Evolutionary conservation across 768 basidiomycete genomes (phyloP).

Genomic region (Boletus speciosus): DNA sequence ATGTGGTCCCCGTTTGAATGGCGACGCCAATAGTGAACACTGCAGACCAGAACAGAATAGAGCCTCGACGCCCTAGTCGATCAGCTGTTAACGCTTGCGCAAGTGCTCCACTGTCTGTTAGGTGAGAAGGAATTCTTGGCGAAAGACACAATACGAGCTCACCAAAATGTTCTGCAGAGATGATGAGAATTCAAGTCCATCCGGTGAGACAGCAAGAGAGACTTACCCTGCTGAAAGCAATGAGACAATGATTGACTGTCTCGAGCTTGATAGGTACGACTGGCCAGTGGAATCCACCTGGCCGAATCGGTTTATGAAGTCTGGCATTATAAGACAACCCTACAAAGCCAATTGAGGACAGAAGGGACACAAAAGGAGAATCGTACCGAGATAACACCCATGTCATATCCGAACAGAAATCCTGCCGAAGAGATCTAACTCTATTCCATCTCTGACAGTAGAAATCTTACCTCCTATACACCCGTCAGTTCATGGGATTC

Average conservation of each 20-base stretch:
- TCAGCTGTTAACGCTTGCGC: constrained; percentile 75
- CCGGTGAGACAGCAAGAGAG: background rate
- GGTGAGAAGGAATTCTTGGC: constrained; percentile 1
- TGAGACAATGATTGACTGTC: constrained; percentile 77
- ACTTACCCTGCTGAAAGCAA: constrained; percentile 67
- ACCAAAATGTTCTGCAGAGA: constrained; percentile 48
- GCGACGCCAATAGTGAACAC: constrained; percentile 70
- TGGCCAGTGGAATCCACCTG: constrained; percentile 45
- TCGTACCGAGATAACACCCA: constrained; percentile 68
- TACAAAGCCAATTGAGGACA: constrained; percentile 19
- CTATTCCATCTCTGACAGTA: background rate
- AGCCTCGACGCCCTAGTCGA: constrained; percentile 64
- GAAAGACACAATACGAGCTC: constrained; percentile 13
- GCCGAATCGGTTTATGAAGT: constrained; percentile 71
- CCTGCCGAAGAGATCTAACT: constrained; percentile 27
- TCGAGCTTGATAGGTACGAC: constrained; percentile 51
- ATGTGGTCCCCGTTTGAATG: constrained; percentile 63
- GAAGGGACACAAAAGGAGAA: background rate
- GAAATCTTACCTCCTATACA: constrained; percentile 20
- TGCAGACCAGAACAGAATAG: constrained; percentile 71
- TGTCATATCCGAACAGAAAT: constrained; percentile 73
- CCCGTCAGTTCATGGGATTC: background rate
- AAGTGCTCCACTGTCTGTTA: constrained; percentile 50
- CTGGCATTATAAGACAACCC: constrained; percentile 79
- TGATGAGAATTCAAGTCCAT: background rate